Evolutionary conservation across 768 basidiomycete species (phyloP), one percentile per base, ranked within the genome.

Genomic region (Sporobolomyces roseus): DNA sequence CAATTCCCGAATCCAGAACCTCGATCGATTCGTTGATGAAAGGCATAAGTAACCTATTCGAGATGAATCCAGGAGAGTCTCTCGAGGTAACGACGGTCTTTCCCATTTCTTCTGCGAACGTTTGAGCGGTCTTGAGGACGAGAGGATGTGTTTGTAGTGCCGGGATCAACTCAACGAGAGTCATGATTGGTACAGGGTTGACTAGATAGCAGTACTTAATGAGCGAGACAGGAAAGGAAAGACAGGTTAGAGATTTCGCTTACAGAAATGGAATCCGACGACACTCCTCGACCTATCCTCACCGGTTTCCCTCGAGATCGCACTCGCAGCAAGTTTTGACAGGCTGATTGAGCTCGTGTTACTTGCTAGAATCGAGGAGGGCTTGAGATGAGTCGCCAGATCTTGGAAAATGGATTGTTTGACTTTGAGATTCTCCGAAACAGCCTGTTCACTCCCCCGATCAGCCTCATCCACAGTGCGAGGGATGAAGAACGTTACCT

Each of bases 21-120:
- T 94, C 88, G 73, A 97, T 91, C 0, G 93, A 93, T 83, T 98
- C 94, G 74, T 97, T 98, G 74, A 98, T 88, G 80, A 93, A 97
- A 2, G 94, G 94, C 91, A 97, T 97, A 50, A 98, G 80, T 33
- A 76, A 64, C 2, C 77, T 68, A 63, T 75, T 76, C 9, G 72
- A 64, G 43, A 75, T 66, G 65, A 76, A 76, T 6, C 91, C 93
- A 4, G 93, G 93, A 1, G 93, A 90, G 75, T 98, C 93, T 74
- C 89, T 85, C 0, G 91, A 93, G 4, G 84, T 85, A 2, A 92
- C 89, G 2, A 97, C 92, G 83, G 92, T 88, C 82, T 98, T 98
- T 43, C 90, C 91, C 76, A 92, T 94, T 43, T 91, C 89, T 29
- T 19, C 6, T 61, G 93, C 93, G 75, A 93, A 96, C 3, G 85